phyloP scores from a whole-genome alignment of 164 flowering plant species.

The Cinnamomum micranthum region DNA sequence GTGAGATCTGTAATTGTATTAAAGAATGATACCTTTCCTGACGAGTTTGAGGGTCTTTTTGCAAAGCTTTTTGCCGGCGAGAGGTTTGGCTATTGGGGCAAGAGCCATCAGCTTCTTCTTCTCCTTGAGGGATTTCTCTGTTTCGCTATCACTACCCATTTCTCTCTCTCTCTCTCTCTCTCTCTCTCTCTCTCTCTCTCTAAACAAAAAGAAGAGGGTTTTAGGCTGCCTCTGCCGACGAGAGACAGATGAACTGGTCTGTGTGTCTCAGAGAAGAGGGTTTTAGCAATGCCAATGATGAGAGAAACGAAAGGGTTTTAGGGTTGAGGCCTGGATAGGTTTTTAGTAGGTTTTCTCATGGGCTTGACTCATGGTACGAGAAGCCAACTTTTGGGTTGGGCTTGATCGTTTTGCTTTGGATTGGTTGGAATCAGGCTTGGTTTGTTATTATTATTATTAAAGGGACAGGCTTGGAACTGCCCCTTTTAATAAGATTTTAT shows the following conservation, averaged over 20 bases:
- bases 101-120: constrained; percentile 55
- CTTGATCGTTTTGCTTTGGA: too few relatives aligned
- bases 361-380: too few relatives aligned
- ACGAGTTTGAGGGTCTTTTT: constrained; percentile 82
- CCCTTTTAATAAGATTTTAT: too few relatives aligned
- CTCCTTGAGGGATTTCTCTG: constrained; percentile 65
- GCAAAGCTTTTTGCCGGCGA: constrained; percentile 85
- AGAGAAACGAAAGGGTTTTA: too few relatives aligned
- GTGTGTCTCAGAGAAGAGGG: neutral
- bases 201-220: neutral
- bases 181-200: constrained; percentile 6
- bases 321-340: too few relatives aligned
- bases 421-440: too few relatives aligned
- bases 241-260: neutral
- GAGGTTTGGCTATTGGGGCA: constrained; percentile 89
- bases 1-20: neutral
- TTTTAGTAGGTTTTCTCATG: too few relatives aligned
- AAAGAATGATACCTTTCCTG: constrained; percentile 49
- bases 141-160: constrained; percentile 78
- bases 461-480: too few relatives aligned
- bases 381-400: too few relatives aligned
- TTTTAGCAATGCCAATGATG: too few relatives aligned
- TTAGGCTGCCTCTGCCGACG: neutral
- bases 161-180: constrained; percentile 14
- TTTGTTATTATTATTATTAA: too few relatives aligned